phyloP scores from a whole-genome alignment of 1,139 yeast genomes.

The Lodderomyces pseudojiufengensis region DNA sequence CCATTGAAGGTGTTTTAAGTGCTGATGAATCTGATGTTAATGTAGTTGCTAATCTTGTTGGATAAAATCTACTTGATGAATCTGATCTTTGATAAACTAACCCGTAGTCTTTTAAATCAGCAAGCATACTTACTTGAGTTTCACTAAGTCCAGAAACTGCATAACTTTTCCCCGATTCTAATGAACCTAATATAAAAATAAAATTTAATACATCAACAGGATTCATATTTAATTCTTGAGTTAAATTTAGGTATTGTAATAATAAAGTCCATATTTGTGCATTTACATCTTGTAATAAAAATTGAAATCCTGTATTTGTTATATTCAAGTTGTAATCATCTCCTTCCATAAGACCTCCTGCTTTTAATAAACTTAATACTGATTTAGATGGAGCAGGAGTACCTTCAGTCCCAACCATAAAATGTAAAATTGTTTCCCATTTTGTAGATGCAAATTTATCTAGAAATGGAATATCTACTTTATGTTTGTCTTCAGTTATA shows the following conservation, averaged over 20 bases:
- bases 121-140: slow-evolving; percentile 83
- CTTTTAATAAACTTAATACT: slow-evolving; percentile 60
- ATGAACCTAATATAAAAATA: slow-evolving; percentile 86
- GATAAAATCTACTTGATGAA: slow-evolving; percentile 68
- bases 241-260: slow-evolving; percentile 79
- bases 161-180: slow-evolving; percentile 87
- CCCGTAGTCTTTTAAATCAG: slow-evolving; percentile 89
- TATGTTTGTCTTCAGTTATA: slow-evolving; percentile 33
- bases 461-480: slow-evolving; percentile 60
- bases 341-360: slow-evolving; percentile 84
- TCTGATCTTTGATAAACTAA: slow-evolving; percentile 74
- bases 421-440: slow-evolving; percentile 95
- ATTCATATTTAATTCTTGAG: slow-evolving; percentile 85
- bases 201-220: slow-evolving; percentile 94
- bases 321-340: slow-evolving; percentile 51
- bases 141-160: slow-evolving; percentile 66
- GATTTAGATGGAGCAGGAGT: slow-evolving; percentile 64
- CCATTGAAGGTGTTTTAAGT: slow-evolving; percentile 65
- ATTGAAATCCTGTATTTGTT: slow-evolving; percentile 92
- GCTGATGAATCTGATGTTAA: slow-evolving; percentile 80
- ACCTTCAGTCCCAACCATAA: slow-evolving; percentile 91
- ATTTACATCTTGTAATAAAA: slow-evolving; percentile 83
- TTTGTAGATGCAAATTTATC: slow-evolving; percentile 79
- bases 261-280: slow-evolving; percentile 94
- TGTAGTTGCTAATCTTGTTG: slow-evolving; percentile 88